Evolutionary conservation across 169 alveolate species (phyloP), one percentile per base, ranked within the genome.

Genomic region (Cryptosporidium tyzzeri): DNA sequence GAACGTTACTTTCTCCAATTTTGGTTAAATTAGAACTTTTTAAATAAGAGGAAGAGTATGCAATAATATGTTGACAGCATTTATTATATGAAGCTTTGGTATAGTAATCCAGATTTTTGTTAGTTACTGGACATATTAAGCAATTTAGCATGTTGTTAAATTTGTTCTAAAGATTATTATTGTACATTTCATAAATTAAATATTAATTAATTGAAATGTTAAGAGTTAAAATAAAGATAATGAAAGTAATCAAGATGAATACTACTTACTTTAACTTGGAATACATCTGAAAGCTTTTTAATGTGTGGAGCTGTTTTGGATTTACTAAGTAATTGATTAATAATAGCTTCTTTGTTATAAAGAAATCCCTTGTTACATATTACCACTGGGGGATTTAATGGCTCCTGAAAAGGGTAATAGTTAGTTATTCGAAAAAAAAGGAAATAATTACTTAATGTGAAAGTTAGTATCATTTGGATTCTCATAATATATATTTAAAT

Each of bases 271-370:
- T 80, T 80, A 59, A 80, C 51, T 23, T 80, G 44, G n/a, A 23
- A 35, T 45, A 80, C n/a, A 65, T 62, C 75, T 3, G 80, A 62
- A 26, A 80, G 62, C 41, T 39, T 80, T 65, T 80, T 59, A 44
- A 94, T 91, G 68, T 95, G 97, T 61, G 84, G 86, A 92, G 92
- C 75, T 26, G 91, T 86, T n/a, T 86, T 89, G 51, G 93, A 87
- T 4, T 86, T 86, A 62, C 86, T 85, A 35, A 95, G 92, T 16
- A 95, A 85, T 45, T 74, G 73, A 37, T 86, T 84, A 23, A 95
- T 51, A 12, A 95, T 91, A 21, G 91, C 84, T 71, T 95, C 97
- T 70, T 95, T 95, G 85, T 95, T 95, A 86, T 95, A 95, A 37
- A 95, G 71, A 21, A 92, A 68, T 35, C 97, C 97, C 37, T 92